phyloP scores from a whole-genome alignment of 108 stramenopile genomes.

The Bacterosira constricta region DNA sequence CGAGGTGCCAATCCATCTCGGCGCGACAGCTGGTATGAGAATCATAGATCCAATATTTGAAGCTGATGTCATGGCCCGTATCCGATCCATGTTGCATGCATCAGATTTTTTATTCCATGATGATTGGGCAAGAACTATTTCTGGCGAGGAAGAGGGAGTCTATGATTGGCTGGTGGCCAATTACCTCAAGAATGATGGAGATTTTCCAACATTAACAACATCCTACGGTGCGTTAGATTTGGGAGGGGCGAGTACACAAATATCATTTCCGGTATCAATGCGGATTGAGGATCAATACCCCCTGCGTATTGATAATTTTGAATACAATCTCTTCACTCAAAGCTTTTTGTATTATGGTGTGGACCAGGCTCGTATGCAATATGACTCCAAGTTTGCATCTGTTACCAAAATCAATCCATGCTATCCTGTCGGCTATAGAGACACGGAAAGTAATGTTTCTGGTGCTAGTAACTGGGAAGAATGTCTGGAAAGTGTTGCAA shows the following conservation, averaged over 20 bases:
- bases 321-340: slow-evolving; percentile 91
- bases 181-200: slow-evolving; percentile 59
- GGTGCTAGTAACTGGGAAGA: slow-evolving; percentile 39
- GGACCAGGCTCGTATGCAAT: slow-evolving; percentile 64
- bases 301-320: slow-evolving; percentile 85
- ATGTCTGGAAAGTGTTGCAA: slow-evolving; percentile 46
- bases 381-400: slow-evolving; percentile 36
- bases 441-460: slow-evolving; percentile 24
- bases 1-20: slow-evolving; percentile 82
- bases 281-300: slow-evolving; percentile 69
- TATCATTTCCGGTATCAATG: slow-evolving; percentile 75
- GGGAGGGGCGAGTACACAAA: slow-evolving; percentile 92
- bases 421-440: slow-evolving; percentile 48
- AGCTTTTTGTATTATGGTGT: slow-evolving; percentile 91
- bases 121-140: slow-evolving; percentile 79
- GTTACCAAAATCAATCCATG: slow-evolving; percentile 52
- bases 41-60: slow-evolving; percentile 58
- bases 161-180: slow-evolving; percentile 45
- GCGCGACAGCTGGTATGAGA: slow-evolving; percentile 95
- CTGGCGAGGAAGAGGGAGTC: slow-evolving; percentile 92
- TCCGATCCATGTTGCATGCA: slow-evolving; percentile 62
- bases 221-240: slow-evolving; percentile 90
- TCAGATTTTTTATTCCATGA: slow-evolving; percentile 76
- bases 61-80: slow-evolving; percentile 52
- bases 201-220: slow-evolving; percentile 51